Percentiles rank a stretch among this genome's conserved stretches.
These are phyloP conservation scores for Trametes coccinea DNA, from an alignment of 768 basidiomycete species.

Conservation along the genomic window DNA sequence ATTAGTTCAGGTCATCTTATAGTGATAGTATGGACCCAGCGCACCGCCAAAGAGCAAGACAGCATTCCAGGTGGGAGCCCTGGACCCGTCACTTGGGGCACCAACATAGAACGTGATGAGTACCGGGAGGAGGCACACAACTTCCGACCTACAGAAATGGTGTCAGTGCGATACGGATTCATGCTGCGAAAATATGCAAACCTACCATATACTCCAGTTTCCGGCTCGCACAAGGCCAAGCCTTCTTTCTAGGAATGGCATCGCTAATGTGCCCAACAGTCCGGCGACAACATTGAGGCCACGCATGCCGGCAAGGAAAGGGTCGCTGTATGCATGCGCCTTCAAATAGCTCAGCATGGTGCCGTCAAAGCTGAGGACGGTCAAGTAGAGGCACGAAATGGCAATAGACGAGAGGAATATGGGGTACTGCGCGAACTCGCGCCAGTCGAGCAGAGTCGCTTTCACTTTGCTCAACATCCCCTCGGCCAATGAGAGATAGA, in stretches of 20 bases:
- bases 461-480: constrained; percentile 7
- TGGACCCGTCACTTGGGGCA: constrained; percentile 23
- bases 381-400: constrained; percentile 47
- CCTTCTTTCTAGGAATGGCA: constrained; percentile 41
- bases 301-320: constrained; percentile 52
- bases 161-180: neutral
- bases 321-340: constrained; percentile 43
- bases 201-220: constrained; percentile 51
- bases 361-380: constrained; percentile 51
- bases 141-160: constrained; percentile 35
- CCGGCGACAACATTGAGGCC: constrained; percentile 48
- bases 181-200: neutral
- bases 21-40: neutral
- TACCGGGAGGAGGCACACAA: constrained; percentile 46
- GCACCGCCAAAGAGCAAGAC: constrained; percentile 46
- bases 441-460: constrained; percentile 34
- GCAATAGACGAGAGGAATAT: constrained; percentile 44
- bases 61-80: constrained; percentile 34
- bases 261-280: constrained; percentile 46
- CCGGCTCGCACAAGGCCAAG: constrained; percentile 50
- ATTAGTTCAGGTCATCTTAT: too few species aligned
- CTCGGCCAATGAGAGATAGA: neutral
- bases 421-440: constrained; percentile 39
- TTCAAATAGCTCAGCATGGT: constrained; percentile 55
- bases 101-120: constrained; percentile 41